phyloP scores from a whole-genome alignment of 2,329 filamentous ascomycete species.

The Aspergillus tamarii region DNA sequence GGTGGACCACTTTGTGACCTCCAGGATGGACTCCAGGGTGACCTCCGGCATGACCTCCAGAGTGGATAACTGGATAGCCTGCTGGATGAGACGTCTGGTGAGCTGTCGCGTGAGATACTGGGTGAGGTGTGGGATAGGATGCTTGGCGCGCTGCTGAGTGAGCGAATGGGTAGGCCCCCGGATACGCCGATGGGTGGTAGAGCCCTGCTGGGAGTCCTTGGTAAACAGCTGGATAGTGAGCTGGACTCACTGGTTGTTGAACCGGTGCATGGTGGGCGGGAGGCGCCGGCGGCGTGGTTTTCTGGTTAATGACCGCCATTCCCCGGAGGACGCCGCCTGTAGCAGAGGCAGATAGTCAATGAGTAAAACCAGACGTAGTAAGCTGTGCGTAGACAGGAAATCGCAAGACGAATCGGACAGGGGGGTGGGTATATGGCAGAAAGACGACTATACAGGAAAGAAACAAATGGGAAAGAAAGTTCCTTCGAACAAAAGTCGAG shows the following conservation, averaged over 20 bases:
- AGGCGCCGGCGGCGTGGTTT: constrained; percentile 22
- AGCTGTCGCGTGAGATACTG: background rate
- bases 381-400: background rate
- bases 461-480: background rate
- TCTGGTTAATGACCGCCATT: constrained; percentile 25
- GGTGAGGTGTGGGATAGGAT: background rate
- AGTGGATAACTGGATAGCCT: background rate
- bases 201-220: background rate
- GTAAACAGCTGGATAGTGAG: background rate
- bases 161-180: background rate
- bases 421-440: background rate
- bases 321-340: constrained; percentile 3
- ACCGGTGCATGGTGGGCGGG: constrained; percentile 20
- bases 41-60: background rate
- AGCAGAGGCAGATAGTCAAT: constrained; percentile 1
- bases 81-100: background rate
- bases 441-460: background rate
- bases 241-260: background rate
- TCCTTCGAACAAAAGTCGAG: background rate
- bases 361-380: background rate
- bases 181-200: background rate
- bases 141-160: background rate
- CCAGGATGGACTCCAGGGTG: background rate
- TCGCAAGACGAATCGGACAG: background rate
- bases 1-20: background rate